Percentiles rank a stretch among this genome's conserved stretches.
phyloP scores from a whole-genome alignment of 139 green algal genomes.

The Volvox reticuliferus region DNA sequence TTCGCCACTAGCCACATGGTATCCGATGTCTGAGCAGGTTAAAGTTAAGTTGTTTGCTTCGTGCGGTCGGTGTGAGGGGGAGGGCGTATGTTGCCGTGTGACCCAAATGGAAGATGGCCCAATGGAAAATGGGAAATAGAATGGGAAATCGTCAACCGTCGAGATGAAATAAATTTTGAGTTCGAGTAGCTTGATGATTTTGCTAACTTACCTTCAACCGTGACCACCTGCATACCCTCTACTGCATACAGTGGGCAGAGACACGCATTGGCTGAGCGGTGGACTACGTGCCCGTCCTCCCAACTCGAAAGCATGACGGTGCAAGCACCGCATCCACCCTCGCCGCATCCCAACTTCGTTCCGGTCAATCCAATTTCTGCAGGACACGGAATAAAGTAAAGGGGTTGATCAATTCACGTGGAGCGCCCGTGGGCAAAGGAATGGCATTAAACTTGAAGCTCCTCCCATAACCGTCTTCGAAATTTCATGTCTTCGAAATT shows the following conservation, averaged over 20 bases:
- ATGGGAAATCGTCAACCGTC: too few species aligned
- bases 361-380: constrained; percentile 86
- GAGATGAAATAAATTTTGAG: too few species aligned
- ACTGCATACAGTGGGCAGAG: constrained; percentile 94
- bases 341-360: constrained; percentile 97
- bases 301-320: constrained; percentile 93
- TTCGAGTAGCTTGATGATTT: too few species aligned
- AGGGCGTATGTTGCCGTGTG: too few species aligned
- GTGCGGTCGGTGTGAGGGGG: too few species aligned
- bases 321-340: constrained; percentile 96
- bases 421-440: background rate
- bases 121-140: too few species aligned
- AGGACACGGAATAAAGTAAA: background rate
- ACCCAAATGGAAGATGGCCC: too few species aligned
- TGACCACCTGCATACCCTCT: constrained; percentile 93
- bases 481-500: background rate
- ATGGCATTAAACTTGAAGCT: background rate
- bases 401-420: background rate
- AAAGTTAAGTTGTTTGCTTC: too few species aligned
- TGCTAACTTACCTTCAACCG: constrained; percentile 84
- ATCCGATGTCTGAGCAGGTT: too few species aligned
- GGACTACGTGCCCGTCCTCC: constrained; percentile 70
- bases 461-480: background rate
- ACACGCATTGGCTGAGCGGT: constrained; percentile 95
- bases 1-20: too few species aligned